Evolutionary conservation across 352 stramenopile species (phyloP).

Genomic region (Globisporangium orthogonon): DNA sequence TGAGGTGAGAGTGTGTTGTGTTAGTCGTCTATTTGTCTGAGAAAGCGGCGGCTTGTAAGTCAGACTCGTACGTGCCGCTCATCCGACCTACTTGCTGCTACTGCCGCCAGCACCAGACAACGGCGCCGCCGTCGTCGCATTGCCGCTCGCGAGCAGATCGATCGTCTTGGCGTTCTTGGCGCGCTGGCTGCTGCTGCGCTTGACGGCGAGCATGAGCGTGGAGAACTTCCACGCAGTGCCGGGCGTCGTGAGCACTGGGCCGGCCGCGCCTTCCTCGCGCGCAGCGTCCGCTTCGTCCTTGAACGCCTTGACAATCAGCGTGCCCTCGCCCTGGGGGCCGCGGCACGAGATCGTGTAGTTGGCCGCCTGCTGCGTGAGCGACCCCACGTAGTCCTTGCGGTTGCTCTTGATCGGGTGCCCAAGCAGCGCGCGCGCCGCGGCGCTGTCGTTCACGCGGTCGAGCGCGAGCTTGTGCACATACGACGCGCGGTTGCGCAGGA

Average conservation of each 20-base stretch:
- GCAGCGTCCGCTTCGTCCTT: conserved; percentile 33
- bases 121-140: no score
- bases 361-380: conserved; percentile 44
- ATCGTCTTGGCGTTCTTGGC: conserved; percentile 62
- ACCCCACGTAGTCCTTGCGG: conserved; percentile 54
- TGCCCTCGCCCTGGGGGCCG: conserved; percentile 61
- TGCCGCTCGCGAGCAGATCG: conserved; percentile 28
- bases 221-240: conserved; percentile 75
- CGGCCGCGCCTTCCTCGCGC: conserved; percentile 2
- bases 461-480: conserved; percentile 80
- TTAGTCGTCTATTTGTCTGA: conserved; percentile 6
- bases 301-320: conserved; percentile 68
- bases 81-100: background rate
- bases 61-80: no score
- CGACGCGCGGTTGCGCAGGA: conserved; percentile 66
- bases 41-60: no score
- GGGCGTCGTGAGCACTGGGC: conserved; percentile 40
- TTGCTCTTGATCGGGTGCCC: conserved; percentile 72
- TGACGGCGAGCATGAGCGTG: conserved; percentile 55
- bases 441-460: conserved; percentile 70
- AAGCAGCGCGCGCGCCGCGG: conserved; percentile 45
- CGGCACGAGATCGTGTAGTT: conserved; percentile 71
- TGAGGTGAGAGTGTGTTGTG: no score
- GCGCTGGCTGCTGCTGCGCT: conserved; percentile 47
- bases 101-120: background rate